Percentiles rank a stretch among this genome's conserved stretches.
Conservation (phyloP, 2,329 filamentous ascomycete species). For the Ceratocystis papillata region DNA sequence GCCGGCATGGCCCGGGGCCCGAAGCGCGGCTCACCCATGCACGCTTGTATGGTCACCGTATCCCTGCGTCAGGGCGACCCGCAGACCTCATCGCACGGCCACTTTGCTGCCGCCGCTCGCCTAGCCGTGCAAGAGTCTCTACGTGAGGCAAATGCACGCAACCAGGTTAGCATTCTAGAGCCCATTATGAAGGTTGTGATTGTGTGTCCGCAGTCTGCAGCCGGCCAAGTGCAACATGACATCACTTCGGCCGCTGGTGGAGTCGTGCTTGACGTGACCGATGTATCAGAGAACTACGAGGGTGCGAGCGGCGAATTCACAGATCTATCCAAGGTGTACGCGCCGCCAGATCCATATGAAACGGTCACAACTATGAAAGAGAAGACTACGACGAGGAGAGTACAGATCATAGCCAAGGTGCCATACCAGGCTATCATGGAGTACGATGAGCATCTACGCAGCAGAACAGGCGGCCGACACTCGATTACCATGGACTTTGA, state of each 20-base stretch:
- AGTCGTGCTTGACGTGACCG: constrained; percentile 61
- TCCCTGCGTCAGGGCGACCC: constrained; percentile 48
- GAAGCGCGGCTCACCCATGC: constrained; percentile 65
- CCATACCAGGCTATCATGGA: constrained; percentile 95
- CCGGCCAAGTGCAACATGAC: constrained; percentile 75
- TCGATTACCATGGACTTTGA: constrained; percentile 49
- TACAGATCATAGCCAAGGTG: constrained; percentile 70
- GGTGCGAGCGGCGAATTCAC: constrained; percentile 38
- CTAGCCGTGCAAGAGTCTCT: constrained; percentile 59
- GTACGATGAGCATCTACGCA: constrained; percentile 79
- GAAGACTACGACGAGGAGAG: constrained; percentile 40
- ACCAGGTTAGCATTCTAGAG: constrained; percentile 62
- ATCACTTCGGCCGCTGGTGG: constrained; percentile 62
- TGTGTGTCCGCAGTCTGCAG: constrained; percentile 67
- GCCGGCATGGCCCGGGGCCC: constrained; percentile 80
- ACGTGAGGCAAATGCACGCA: constrained; percentile 44
- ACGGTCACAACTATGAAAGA: constrained; percentile 47
- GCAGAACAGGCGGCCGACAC: constrained; percentile 73
- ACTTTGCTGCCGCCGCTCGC: constrained; percentile 54
- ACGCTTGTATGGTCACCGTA: constrained; percentile 61
- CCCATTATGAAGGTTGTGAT: constrained; percentile 89
- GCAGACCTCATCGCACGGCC: constrained; percentile 51
- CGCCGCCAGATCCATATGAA: constrained; percentile 73
- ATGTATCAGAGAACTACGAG: constrained; percentile 32
- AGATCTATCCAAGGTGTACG: constrained; percentile 67